Conservation (phyloP, 345 rosid species). For the Leavenworthia alabamica region DNA sequence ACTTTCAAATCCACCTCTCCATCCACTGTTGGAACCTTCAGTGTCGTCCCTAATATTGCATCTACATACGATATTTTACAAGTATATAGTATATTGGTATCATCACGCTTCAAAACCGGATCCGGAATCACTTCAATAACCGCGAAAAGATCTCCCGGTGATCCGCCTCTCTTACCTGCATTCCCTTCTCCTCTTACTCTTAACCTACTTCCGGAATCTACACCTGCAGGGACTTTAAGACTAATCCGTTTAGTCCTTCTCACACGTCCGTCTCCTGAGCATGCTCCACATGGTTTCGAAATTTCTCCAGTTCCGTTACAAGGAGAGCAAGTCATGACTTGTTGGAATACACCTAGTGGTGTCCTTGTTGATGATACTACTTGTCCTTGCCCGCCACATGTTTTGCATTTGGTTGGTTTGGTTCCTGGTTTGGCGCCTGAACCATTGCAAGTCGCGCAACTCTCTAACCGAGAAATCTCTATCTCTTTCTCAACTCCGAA, state of each 20-base stretch:
- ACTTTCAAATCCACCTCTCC: constrained; percentile 90
- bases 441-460: constrained; percentile 79
- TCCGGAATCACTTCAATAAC: constrained; percentile 80
- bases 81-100: constrained; percentile 72
- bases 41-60: constrained; percentile 81
- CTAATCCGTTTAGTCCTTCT: constrained; percentile 85
- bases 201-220: constrained; percentile 88
- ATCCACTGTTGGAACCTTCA: constrained; percentile 91
- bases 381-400: constrained; percentile 98
- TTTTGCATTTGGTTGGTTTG: constrained; percentile 64
- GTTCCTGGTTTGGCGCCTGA: constrained; percentile 92
- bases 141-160: constrained; percentile 87
- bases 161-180: constrained; percentile 88
- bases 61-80: constrained; percentile 88
- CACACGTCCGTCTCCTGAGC: constrained; percentile 90
- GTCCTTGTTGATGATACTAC: constrained; percentile 87
- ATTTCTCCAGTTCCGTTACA: constrained; percentile 83
- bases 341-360: constrained; percentile 95
- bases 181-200: constrained; percentile 94
- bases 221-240: constrained; percentile 93
- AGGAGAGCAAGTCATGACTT: constrained; percentile 84
- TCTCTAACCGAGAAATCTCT: constrained; percentile 83
- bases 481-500: constrained; percentile 93
- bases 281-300: constrained; percentile 62
- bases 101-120: constrained; percentile 76